Evolutionary conservation across 164 flowering plant species (phyloP).

Genomic region (Hamamelis virginiana): DNA sequence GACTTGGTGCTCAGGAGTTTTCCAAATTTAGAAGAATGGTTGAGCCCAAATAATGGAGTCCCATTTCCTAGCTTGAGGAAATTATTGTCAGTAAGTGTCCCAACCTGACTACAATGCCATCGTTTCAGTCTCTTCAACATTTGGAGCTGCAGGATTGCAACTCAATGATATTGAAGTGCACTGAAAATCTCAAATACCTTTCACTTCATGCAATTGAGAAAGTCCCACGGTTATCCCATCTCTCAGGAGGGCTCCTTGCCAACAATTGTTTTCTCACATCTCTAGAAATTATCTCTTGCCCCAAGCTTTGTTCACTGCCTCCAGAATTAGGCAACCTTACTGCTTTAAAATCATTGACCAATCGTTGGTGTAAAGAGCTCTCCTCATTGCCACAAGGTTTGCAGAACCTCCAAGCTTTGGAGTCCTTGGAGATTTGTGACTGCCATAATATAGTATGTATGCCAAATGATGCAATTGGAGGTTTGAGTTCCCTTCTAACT

Average conservation of each 20-base stretch:
- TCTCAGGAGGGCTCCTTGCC: neutral
- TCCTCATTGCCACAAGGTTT: neutral
- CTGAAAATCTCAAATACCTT: neutral
- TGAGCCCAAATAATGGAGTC: neutral
- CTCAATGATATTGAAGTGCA: neutral
- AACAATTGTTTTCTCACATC: neutral
- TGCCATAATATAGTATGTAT: constrained; percentile 3
- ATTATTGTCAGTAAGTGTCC: constrained; percentile 14
- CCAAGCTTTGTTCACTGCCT: constrained; percentile 4
- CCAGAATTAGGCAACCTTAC: neutral
- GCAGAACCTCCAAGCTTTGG: constrained; percentile 4
- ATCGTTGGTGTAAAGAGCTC: constrained; percentile 11
- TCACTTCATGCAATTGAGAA: neutral
- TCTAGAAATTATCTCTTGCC: constrained; percentile 11
- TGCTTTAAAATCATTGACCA: constrained; percentile 4
- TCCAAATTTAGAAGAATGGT: constrained; percentile 1
- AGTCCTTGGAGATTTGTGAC: constrained; percentile 8
- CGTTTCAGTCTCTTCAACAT: constrained; percentile 11
- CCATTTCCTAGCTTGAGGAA: constrained; percentile 14
- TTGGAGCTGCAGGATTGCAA: constrained; percentile 14
- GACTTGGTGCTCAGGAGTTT: neutral
- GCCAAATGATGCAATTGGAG: neutral
- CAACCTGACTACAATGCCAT: constrained; percentile 8
- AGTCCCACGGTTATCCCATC: neutral
- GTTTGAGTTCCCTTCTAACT: constrained; percentile 2